Evolutionary conservation across 768 basidiomycete genomes (phyloP), one percentile per base, ranked within the genome.

Genomic region (Lanmaoa pseudosensibilis): DNA sequence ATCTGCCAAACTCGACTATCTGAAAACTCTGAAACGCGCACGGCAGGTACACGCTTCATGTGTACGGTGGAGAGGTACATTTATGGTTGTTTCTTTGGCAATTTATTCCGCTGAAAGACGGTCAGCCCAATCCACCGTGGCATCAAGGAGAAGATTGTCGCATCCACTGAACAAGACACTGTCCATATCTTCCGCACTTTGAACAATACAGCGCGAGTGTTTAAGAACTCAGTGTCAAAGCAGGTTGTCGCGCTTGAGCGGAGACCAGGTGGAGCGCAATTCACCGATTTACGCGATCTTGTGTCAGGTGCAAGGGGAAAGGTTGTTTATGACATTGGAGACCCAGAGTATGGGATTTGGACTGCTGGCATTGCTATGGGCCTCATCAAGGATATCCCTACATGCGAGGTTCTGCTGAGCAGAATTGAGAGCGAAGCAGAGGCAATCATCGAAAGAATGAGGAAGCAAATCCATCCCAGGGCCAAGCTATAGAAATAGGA

Each of bases 121-220:
- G 33, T n/a, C 50, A 90, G 90, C 52, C 86, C 90, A 15, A 92
- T 94, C 52, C 94, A 96, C 70, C 81, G 88, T 57, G 88, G 85
- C 59, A 91, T 98, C 80, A 97, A 98, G 70, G 80, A 94, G 51
- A 89, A 83, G 71, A 96, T 97, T 46, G 87, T 97, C 36, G 78
- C 82, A 15, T 87, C 92, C 13, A 85, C 81, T 1, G 95, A 97
- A 70, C 80, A 81, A 52, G 91, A 94, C 69, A 93, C 93, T 0
- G 69, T 89, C 3, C 94, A 95, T 71, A 94, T 97, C 63, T 94
- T 97, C 79, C 83, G 94, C 49, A 93, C 90, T 1, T 73, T 96
- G 45, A 79, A 80, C 66, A 92, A 94, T 67, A 92, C 91, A 3
- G 83, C 90, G 13, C 82, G 91, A n/a, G 90, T 92, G 12, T 91